Conservation (phyloP, 331 rosid genomes). For the Quercus lobata region DNA sequence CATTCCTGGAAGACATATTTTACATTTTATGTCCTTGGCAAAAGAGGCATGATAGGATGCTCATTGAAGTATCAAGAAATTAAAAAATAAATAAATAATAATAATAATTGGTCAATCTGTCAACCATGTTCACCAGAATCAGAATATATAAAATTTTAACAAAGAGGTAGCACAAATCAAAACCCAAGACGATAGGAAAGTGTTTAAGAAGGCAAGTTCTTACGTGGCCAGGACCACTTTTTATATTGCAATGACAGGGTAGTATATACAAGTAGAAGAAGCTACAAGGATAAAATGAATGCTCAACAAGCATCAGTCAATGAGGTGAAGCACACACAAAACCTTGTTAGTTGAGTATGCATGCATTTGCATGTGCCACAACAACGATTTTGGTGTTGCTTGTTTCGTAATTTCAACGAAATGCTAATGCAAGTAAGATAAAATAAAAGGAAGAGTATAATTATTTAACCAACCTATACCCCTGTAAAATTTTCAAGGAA, state of each 20-base stretch:
- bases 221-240: neutral
- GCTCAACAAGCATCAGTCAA: neutral
- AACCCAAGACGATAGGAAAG: no score
- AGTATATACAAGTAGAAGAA: conserved; percentile 4
- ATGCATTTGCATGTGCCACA: neutral
- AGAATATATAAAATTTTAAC: neutral
- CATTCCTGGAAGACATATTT: conserved; percentile 49
- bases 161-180: neutral
- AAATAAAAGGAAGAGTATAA: no score
- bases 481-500: no score
- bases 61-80: neutral
- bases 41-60: neutral
- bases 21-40: no score
- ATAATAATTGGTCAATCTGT: neutral
- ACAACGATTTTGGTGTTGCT: neutral
- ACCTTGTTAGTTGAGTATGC: neutral
- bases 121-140: neutral
- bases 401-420: neutral
- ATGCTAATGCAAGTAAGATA: neutral
- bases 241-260: neutral
- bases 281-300: neutral
- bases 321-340: neutral
- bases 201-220: no score
- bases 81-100: no score
- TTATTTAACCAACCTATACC: no score